Base-by-base conservation (phyloP, 2,329 filamentous ascomycete genomes). In the Cercospora zeae-maydis region DNA sequence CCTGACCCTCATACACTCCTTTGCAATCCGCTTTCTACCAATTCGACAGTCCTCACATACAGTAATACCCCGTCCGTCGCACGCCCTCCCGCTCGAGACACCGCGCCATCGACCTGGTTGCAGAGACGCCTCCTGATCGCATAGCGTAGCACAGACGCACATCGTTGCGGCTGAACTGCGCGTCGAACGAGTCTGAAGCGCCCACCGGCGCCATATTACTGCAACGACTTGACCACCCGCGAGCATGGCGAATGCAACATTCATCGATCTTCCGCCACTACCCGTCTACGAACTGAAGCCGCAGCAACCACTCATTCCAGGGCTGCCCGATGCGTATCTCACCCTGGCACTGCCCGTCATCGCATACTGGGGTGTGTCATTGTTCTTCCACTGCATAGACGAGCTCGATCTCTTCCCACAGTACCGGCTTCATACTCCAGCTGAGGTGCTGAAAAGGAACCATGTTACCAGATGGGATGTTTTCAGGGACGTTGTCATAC, bases 361-460 rank as follows among this genome's bases (percentile, higher is more conserved):
- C 71, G 90, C 89, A 62, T 99, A 99, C 83, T 99, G 95, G 95
- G 78, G 80, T 21, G 79, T 96, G 33, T 98, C 93, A 19, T 78
- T 91, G 75, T 79, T 93, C 75, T 99, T 96, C 80, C 93, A 98
- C 81, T 74, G 88, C 70, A 87, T 98, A 73, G 95, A 99, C 78
- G 81, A 87, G 63, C 88, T 88, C 78, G 91, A 97, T 76, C 80
- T 93, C 37, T 96, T 93, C 76, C 88, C 93, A 16, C 86, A 96
- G 72, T 97, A 98, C 79, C 89, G 95, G 66, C 83, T 99, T 45
- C 95, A 99, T 79, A 98, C 95, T 0, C 95, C 95, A 13, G 92
- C 92, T 58, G 93, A 98, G 78, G 89, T 98, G 66, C 76, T 88
- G 42, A 91, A 91, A 76, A 86, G 93, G 71, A 97, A 97, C 78